These are phyloP conservation scores for Penicillium flavigenum DNA, from an alignment of 495 filamentous ascomycete genomes.

Conservation along the genomic window DNA sequence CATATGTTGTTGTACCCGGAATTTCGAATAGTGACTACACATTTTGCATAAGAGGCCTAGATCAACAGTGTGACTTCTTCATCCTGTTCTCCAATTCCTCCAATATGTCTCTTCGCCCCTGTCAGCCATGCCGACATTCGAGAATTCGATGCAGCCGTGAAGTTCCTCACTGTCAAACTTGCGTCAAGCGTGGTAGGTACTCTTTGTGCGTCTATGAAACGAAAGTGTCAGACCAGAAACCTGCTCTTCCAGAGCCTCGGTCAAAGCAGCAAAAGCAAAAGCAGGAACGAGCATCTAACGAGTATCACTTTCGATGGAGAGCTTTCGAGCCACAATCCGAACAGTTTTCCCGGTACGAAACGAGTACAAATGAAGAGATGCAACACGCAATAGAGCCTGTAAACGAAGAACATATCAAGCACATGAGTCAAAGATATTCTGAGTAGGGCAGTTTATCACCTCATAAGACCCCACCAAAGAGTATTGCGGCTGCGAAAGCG, in stretches of 20 bases:
- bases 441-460: background rate
- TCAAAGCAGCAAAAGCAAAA: constrained; percentile 1
- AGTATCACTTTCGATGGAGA: background rate
- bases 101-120: background rate
- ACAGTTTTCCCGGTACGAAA: background rate
- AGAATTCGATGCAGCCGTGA: background rate
- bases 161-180: constrained; percentile 3
- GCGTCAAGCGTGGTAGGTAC: background rate
- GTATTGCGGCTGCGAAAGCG: background rate
- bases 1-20: too few relatives aligned
- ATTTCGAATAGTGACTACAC: too few relatives aligned
- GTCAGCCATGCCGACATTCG: background rate
- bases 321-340: background rate
- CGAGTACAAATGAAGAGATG: background rate
- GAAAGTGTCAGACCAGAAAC: background rate
- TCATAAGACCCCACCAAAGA: background rate
- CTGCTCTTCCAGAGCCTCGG: background rate
- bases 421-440: background rate
- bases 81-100: background rate
- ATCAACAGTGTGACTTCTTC: too few relatives aligned
- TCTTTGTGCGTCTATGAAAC: background rate
- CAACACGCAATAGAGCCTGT: background rate
- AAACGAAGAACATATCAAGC: background rate
- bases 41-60: too few relatives aligned
- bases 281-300: background rate